phyloP scores from a whole-genome alignment of 1,139 yeast species.

The Lodderomyces pseudojiufengensis region DNA sequence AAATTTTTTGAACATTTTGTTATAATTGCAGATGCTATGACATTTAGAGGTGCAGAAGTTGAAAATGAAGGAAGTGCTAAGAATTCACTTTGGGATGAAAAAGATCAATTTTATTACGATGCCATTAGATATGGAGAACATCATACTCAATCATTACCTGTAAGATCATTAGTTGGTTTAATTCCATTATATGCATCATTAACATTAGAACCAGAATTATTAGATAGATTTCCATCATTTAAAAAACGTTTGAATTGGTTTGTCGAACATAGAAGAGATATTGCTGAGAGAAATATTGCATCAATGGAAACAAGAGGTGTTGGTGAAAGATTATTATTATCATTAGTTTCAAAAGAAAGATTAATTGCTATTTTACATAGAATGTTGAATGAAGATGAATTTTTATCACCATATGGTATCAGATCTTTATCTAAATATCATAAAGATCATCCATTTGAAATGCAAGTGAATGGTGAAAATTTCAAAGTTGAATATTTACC shows the following conservation, averaged over 20 bases:
- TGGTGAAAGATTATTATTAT: constrained; percentile 77
- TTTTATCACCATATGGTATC: constrained; percentile 82
- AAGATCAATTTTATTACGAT: constrained; percentile 87
- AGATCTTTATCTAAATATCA: constrained; percentile 88
- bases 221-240: constrained; percentile 79
- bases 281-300: constrained; percentile 87
- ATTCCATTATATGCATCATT: constrained; percentile 90
- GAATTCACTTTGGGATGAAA: constrained; percentile 85
- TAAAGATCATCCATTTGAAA: constrained; percentile 78
- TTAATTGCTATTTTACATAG: constrained; percentile 71
- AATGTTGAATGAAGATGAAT: constrained; percentile 87
- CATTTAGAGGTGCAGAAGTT: constrained; percentile 58
- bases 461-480: constrained; percentile 78
- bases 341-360: constrained; percentile 81
- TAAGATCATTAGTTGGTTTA: constrained; percentile 86
- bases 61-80: constrained; percentile 42
- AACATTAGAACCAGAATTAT: constrained; percentile 82
- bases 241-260: constrained; percentile 88
- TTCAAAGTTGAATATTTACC: constrained; percentile 80
- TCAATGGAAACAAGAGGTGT: constrained; percentile 83
- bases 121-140: constrained; percentile 84
- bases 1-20: constrained; percentile 93
- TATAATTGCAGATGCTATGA: constrained; percentile 93
- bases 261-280: constrained; percentile 62
- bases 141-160: constrained; percentile 71